phyloP scores from a whole-genome alignment of 805 yeast species.

The Ogataea nonfermentans region DNA sequence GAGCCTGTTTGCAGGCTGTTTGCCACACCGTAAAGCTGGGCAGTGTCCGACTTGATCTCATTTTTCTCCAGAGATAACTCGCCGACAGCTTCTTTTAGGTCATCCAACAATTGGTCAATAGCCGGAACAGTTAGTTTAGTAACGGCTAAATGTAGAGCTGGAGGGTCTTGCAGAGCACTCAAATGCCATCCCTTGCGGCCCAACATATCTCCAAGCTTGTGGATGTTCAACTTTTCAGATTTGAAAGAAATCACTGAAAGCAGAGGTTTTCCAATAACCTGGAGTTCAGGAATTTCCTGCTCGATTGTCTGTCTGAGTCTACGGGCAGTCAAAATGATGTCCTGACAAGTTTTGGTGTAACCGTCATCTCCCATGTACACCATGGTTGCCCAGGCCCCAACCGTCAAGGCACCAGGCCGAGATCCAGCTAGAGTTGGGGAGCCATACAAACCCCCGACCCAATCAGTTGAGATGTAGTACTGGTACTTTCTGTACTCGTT shows the following conservation, averaged over 20 bases:
- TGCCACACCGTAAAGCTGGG: slow-evolving; percentile 93
- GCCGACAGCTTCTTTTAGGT: slow-evolving; percentile 44
- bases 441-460: slow-evolving; percentile 96
- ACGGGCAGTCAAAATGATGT: slow-evolving; percentile 66
- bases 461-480: slow-evolving; percentile 76
- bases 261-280: slow-evolving; percentile 81
- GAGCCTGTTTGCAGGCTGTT: slow-evolving; percentile 84
- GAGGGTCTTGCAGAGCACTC: slow-evolving; percentile 80
- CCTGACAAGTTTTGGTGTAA: slow-evolving; percentile 61
- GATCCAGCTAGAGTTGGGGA: slow-evolving; percentile 97
- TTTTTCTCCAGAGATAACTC: slow-evolving; percentile 35
- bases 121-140: slow-evolving; percentile 67
- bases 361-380: slow-evolving; percentile 82
- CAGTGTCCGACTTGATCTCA: slow-evolving; percentile 54
- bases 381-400: slow-evolving; percentile 98
- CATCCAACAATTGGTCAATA: slow-evolving; percentile 56
- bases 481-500: slow-evolving; percentile 69
- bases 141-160: slow-evolving; percentile 88
- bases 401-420: slow-evolving; percentile 94
- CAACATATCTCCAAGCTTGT: slow-evolving; percentile 73
- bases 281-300: slow-evolving; percentile 52
- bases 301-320: slow-evolving; percentile 47
- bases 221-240: slow-evolving; percentile 61
- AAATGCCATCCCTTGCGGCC: slow-evolving; percentile 82
- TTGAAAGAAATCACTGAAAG: slow-evolving; percentile 81